Evolutionary conservation across 352 stramenopile species (phyloP), one percentile per base, ranked within the genome.

Genomic region (Phytophthora pisi): DNA sequence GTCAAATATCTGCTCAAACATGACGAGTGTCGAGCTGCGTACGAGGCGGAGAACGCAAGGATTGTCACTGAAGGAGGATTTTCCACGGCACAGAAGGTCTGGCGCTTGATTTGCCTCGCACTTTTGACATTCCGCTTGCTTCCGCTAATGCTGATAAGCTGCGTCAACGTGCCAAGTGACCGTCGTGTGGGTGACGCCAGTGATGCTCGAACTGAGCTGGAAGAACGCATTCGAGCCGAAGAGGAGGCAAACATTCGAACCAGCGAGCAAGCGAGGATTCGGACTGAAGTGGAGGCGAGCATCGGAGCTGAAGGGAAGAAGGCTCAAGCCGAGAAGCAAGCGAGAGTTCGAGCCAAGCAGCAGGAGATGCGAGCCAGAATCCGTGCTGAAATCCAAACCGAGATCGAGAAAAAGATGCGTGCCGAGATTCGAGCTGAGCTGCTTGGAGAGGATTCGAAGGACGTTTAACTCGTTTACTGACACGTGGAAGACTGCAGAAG

Each of bases 171-270:
- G 43, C n/a, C n/a, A 26, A 26, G 6, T 26, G 16, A 2, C 26
- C 31, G 1, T 34, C 6, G 40, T 13, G 30, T 40, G 23, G 31
- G 28, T 34, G n/a, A 50, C 18, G 38, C 3, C 20, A 11, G n/a
- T 0, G 23, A 23, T 0, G n/a, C 5, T 56, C 20, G 11, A 18
- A 24, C 5, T 20, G 50, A 57, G 34, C 28, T 57, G 40, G 40
- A 66, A 55, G 20, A 43, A 13, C 47, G 55, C 30, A 64, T 69
- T 55, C 36, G 54, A 15, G 62, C 47, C n/a, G 62, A 69, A 42
- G 55, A 64, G 40, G 62, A 64, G 16, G 50, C 31, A 4, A 52
- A 6, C 3, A 64, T 69, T 28, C 62, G 62, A n/a, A 40, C 26
- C 4, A 52, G 43, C n/a, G 43, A 63, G 40, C 23, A 46, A 16